These are phyloP conservation scores for Karstenula rhodostoma DNA, from an alignment of 2,329 filamentous ascomycete species.

Conservation along the genomic window DNA sequence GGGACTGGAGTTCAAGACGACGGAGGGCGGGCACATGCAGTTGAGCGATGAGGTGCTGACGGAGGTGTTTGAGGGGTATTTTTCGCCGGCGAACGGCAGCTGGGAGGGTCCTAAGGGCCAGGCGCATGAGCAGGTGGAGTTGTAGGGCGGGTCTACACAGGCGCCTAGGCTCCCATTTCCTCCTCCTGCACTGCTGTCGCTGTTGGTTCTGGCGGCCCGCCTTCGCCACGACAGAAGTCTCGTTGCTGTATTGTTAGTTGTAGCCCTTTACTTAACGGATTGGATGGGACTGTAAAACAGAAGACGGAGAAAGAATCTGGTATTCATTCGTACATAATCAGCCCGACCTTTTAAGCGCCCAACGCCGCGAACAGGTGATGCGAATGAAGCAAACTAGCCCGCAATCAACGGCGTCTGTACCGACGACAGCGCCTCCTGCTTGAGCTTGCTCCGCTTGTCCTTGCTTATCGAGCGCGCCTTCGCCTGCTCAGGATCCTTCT, in stretches of 20 bases:
- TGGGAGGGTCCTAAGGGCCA: slow-evolving; percentile 19
- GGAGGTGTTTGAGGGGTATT: slow-evolving; percentile 72
- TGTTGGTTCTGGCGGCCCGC: background rate
- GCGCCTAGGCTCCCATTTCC: background rate
- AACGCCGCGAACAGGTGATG: slow-evolving; percentile 9
- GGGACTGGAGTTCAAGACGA: slow-evolving; percentile 76
- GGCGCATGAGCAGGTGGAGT: slow-evolving; percentile 36
- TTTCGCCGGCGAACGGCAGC: slow-evolving; percentile 56
- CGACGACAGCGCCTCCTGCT: slow-evolving; percentile 56
- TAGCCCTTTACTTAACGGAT: background rate
- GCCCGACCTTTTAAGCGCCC: slow-evolving; percentile 10
- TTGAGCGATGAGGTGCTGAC: slow-evolving; percentile 72
- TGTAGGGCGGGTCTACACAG: slow-evolving; percentile 24
- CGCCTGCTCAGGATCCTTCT: slow-evolving; percentile 41
- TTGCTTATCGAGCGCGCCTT: slow-evolving; percentile 48
- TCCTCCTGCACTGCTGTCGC: background rate
- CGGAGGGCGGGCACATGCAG: slow-evolving; percentile 84
- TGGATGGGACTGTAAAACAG: background rate
- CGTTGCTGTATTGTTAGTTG: background rate
- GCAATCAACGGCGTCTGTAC: slow-evolving; percentile 49
- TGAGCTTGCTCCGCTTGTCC: slow-evolving; percentile 59
- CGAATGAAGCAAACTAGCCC: slow-evolving; percentile 12
- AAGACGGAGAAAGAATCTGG: background rate
- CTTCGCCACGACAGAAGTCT: background rate
- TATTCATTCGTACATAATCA: slow-evolving; percentile 11